Evolutionary conservation across 768 basidiomycete species (phyloP).

Genomic region (Termitomyces sp.): DNA sequence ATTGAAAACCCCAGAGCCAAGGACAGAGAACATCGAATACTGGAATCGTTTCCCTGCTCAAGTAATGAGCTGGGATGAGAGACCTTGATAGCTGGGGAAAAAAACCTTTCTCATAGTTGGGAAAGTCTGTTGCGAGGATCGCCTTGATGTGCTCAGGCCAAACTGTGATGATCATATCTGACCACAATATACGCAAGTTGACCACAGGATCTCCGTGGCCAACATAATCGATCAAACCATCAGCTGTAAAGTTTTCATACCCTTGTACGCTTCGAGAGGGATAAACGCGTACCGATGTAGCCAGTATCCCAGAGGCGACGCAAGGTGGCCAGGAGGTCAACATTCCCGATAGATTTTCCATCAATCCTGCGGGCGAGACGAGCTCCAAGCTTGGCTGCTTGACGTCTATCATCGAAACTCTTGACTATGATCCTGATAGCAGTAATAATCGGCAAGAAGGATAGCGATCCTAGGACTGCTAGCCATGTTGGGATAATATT

Average conservation of each 20-base stretch:
- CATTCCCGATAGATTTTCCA: slow-evolving; percentile 39
- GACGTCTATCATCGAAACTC: slow-evolving; percentile 25
- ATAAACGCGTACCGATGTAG: slow-evolving; percentile 39
- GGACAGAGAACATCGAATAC: slow-evolving; percentile 37
- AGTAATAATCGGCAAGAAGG: slow-evolving; percentile 29
- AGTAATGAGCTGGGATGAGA: background rate
- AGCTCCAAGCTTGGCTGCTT: slow-evolving; percentile 42
- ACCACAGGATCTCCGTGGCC: slow-evolving; percentile 35
- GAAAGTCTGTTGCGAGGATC: slow-evolving; percentile 53
- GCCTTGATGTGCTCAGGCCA: slow-evolving; percentile 53
- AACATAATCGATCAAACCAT: slow-evolving; percentile 32
- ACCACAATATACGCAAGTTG: slow-evolving; percentile 42
- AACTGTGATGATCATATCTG: slow-evolving; percentile 40
- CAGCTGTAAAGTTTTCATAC: slow-evolving; percentile 26
- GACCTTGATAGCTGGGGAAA: background rate
- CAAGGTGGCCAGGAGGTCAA: slow-evolving; percentile 35
- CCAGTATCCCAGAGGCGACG: slow-evolving; percentile 35
- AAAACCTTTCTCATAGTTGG: slow-evolving; percentile 54
- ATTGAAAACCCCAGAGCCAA: slow-evolving; percentile 68
- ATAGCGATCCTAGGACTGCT: slow-evolving; percentile 22
- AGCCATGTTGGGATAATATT: slow-evolving; percentile 32
- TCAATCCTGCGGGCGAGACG: slow-evolving; percentile 31
- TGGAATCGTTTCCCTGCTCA: slow-evolving; percentile 37
- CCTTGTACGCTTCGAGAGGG: background rate
- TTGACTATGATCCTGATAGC: slow-evolving; percentile 24